Conservation (phyloP, 2,329 filamentous ascomycete species). For the Dactylellina haptotyla region DNA sequence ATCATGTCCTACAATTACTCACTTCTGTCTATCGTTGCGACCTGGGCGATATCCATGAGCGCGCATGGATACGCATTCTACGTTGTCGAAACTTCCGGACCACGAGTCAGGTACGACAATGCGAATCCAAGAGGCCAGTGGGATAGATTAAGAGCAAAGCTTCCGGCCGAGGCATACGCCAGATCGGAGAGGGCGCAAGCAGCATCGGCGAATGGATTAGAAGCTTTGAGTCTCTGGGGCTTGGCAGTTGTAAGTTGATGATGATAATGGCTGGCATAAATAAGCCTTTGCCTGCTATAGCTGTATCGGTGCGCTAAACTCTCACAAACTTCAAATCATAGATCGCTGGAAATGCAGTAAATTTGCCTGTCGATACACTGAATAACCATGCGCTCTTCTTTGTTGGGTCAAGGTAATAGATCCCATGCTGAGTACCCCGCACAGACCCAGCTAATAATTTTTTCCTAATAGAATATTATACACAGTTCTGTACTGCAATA, state of each 20-base stretch:
- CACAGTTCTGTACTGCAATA: slow-evolving; percentile 21
- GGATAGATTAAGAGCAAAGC: not conserved
- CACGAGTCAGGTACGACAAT: not conserved
- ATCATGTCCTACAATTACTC: slow-evolving; percentile 38
- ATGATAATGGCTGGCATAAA: no score
- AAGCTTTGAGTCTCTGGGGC: not conserved
- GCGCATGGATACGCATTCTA: not conserved
- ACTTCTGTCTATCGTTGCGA: slow-evolving; percentile 11
- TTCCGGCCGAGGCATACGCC: not conserved
- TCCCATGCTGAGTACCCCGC: no score
- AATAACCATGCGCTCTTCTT: not conserved
- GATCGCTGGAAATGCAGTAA: not conserved
- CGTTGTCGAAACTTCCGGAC: not conserved
- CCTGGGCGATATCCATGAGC: slow-evolving; percentile 16
- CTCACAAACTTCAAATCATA: not conserved
- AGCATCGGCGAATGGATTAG: not conserved
- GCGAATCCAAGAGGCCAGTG: not conserved
- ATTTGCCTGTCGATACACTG: not conserved
- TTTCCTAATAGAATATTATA: slow-evolving; percentile 15
- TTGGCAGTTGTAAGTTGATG: not conserved
- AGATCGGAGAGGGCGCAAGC: not conserved
- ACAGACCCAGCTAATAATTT: no score
- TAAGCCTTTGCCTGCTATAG: no score
- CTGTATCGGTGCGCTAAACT: no score
- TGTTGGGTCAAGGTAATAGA: not conserved